phyloP scores from a whole-genome alignment of 306 rosid species.

The Cicer yamashitae region DNA sequence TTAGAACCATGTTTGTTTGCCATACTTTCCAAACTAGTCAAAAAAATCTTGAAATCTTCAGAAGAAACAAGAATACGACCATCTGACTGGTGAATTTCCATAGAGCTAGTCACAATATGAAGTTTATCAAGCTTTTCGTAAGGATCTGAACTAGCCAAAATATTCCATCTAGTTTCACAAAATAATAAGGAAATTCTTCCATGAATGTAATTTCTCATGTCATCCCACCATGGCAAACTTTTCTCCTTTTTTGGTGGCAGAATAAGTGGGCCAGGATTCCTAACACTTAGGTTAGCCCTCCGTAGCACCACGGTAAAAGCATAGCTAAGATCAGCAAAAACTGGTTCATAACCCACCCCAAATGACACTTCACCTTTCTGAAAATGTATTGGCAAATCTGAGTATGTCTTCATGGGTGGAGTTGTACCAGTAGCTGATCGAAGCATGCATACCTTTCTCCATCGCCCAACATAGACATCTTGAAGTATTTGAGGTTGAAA shows the following conservation, averaged over 20 bases:
- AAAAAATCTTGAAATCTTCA: constrained; percentile 64
- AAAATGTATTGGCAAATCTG: constrained; percentile 78
- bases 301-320: constrained; percentile 93
- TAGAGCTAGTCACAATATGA: constrained; percentile 58
- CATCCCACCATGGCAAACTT: constrained; percentile 99
- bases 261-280: constrained; percentile 60
- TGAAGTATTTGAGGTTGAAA: constrained; percentile 93
- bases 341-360: constrained; percentile 95
- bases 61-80: constrained; percentile 69
- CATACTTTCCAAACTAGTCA: constrained; percentile 88
- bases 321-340: constrained; percentile 87
- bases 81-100: constrained; percentile 94
- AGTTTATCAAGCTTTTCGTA: constrained; percentile 92
- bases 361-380: constrained; percentile 75
- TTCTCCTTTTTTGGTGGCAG: constrained; percentile 84
- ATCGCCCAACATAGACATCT: constrained; percentile 85
- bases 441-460: constrained; percentile 94
- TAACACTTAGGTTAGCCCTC: constrained; percentile 89
- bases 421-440: constrained; percentile 97
- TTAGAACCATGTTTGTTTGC: constrained; percentile 65
- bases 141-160: constrained; percentile 86
- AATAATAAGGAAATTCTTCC: constrained; percentile 70
- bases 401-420: constrained; percentile 90
- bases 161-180: constrained; percentile 64
- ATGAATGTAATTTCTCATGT: constrained; percentile 90